A percentile compares a stretch with the other conserved stretches of the same genome.
phyloP scores from a whole-genome alignment of 176 grass and related monocot genomes.

The Ananas comosus region DNA sequence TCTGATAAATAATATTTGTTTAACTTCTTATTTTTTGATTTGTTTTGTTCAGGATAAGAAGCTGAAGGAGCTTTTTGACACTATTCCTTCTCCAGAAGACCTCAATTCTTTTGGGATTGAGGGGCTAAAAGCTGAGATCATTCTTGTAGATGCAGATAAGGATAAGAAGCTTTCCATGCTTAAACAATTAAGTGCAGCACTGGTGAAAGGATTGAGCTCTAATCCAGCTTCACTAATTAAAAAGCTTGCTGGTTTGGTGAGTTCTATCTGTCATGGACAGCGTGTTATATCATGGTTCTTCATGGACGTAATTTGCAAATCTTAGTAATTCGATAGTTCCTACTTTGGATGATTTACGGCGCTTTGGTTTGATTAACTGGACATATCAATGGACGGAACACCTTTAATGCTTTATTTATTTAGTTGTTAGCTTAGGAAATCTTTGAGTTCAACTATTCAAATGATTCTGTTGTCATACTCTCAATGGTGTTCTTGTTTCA shows the following conservation, averaged over 20 bases:
- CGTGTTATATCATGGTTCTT: background rate
- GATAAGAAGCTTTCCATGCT: slow-evolving; percentile 86
- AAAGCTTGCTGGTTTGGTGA: slow-evolving; percentile 90
- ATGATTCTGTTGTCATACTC: too few relatives aligned
- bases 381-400: too few relatives aligned
- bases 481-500: too few relatives aligned
- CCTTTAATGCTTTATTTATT: too few relatives aligned
- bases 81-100: slow-evolving; percentile 79
- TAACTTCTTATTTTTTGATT: slow-evolving; percentile 27
- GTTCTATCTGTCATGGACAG: slow-evolving; percentile 13
- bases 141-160: slow-evolving; percentile 84
- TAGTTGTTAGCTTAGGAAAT: too few relatives aligned
- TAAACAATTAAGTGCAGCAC: slow-evolving; percentile 70
- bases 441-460: too few relatives aligned
- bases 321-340: background rate
- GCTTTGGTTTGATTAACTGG: too few relatives aligned
- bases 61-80: slow-evolving; percentile 72
- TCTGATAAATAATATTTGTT: background rate
- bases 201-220: slow-evolving; percentile 82
- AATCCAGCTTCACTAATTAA: slow-evolving; percentile 72
- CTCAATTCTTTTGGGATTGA: slow-evolving; percentile 80
- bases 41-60: slow-evolving; percentile 68
- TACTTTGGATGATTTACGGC: too few relatives aligned
- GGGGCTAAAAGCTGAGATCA: slow-evolving; percentile 73
- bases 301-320: background rate